Conservation (phyloP, 768 basidiomycete species). For the Amanita thiersii region DNA sequence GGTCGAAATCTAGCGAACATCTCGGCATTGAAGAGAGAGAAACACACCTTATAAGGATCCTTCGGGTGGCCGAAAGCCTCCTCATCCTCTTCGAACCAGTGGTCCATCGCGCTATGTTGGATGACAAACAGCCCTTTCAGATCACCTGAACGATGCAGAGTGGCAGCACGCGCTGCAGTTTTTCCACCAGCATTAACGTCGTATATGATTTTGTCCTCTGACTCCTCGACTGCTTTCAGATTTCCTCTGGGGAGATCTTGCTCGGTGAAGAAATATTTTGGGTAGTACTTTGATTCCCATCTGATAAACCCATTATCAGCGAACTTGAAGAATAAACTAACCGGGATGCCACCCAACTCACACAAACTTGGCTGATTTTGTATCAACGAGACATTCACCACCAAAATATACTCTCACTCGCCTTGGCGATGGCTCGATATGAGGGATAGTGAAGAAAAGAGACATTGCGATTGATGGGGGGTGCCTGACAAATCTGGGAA, state of each 20-base stretch:
- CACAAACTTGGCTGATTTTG: conserved; percentile 49
- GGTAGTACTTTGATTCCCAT: conserved; percentile 51
- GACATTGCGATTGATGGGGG: too few relatives aligned
- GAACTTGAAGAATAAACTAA: too few relatives aligned
- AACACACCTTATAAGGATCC: conserved; percentile 58
- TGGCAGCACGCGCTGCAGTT: conserved; percentile 27
- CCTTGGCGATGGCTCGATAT: conserved; percentile 39
- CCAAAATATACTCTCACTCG: conserved; percentile 47
- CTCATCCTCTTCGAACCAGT: too few relatives aligned
- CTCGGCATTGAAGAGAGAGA: not conserved
- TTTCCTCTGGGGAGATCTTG: conserved; percentile 40
- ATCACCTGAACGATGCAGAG: conserved; percentile 20
- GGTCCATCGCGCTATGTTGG: conserved; percentile 40
- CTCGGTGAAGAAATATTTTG: conserved; percentile 44
- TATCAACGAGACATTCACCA: conserved; percentile 47
- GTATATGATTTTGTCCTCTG: conserved; percentile 27
- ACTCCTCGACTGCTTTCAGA: conserved; percentile 21
- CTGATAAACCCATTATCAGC: conserved; percentile 15
- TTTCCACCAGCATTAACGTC: conserved; percentile 38
- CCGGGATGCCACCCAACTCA: conserved; percentile 19
- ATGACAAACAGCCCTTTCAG: conserved; percentile 42
- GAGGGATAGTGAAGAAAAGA: conserved; percentile 30
- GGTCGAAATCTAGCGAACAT: not conserved
- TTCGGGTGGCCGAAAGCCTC: conserved; percentile 52
- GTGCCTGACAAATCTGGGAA: too few relatives aligned